These are phyloP conservation scores for Cajanus cajan DNA, from an alignment of 306 rosid genomes.

Conservation along the genomic window DNA sequence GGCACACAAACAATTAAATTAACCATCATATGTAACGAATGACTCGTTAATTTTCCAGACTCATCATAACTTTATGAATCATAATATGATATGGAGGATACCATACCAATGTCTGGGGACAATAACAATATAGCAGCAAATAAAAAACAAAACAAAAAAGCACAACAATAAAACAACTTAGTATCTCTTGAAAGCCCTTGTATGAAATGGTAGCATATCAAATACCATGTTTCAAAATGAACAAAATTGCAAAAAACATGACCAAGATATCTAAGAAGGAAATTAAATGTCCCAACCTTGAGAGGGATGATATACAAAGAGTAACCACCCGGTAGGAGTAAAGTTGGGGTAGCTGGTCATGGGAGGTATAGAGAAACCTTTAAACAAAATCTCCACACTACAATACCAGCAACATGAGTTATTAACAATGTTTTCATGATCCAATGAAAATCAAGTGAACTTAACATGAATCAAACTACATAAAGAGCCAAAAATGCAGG, in stretches of 20 bases:
- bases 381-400: constrained; percentile 23
- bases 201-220: background rate
- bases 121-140: background rate
- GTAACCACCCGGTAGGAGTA: constrained; percentile 31
- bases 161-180: background rate
- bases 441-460: no score
- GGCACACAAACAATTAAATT: background rate
- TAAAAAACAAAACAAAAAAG: background rate
- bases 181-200: no score
- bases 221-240: background rate
- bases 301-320: constrained; percentile 38
- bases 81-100: constrained; percentile 30
- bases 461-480: no score
- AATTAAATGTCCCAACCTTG: constrained; percentile 35
- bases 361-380: constrained; percentile 44
- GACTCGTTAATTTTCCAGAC: constrained; percentile 36
- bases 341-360: constrained; percentile 49
- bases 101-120: constrained; percentile 56
- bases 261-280: background rate
- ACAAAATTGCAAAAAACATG: background rate
- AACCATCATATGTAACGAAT: constrained; percentile 21
- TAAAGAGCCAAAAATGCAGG: background rate
- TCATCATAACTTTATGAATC: constrained; percentile 35
- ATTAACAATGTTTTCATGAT: no score
- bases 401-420: constrained; percentile 39